A percentile compares a stretch with the other conserved stretches of the same genome.
phyloP scores from a whole-genome alignment of 2,329 filamentous ascomycete genomes.

The Colletotrichum zoysiae region DNA sequence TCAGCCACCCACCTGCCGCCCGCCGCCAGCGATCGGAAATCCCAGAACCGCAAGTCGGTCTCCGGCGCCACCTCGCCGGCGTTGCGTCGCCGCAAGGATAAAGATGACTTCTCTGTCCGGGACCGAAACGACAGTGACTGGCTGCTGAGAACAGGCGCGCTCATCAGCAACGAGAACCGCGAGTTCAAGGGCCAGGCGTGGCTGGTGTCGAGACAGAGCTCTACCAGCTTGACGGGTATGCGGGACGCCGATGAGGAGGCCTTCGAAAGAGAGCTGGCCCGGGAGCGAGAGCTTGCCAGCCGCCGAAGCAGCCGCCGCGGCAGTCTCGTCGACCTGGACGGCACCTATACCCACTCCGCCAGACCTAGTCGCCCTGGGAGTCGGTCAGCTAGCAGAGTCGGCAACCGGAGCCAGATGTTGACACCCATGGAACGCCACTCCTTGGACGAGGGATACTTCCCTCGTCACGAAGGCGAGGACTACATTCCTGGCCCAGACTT shows the following conservation, averaged over 20 bases:
- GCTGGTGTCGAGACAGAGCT: slow-evolving; percentile 75
- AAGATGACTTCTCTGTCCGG: slow-evolving; percentile 33
- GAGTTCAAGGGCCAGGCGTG: slow-evolving; percentile 78
- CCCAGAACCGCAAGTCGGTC: slow-evolving; percentile 44
- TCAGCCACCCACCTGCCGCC: slow-evolving; percentile 68
- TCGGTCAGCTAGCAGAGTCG: slow-evolving; percentile 62
- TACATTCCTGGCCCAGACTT: slow-evolving; percentile 69
- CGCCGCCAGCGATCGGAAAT: slow-evolving; percentile 43
- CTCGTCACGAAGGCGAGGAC: slow-evolving; percentile 50
- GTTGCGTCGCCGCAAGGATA: slow-evolving; percentile 36
- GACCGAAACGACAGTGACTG: slow-evolving; percentile 70
- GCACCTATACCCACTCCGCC: slow-evolving; percentile 44
- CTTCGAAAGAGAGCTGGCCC: slow-evolving; percentile 64
- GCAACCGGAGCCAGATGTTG: slow-evolving; percentile 57
- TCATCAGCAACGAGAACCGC: slow-evolving; percentile 71
- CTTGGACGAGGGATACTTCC: slow-evolving; percentile 60
- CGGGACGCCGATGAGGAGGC: slow-evolving; percentile 66
- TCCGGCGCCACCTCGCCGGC: slow-evolving; percentile 51
- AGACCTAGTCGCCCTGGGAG: slow-evolving; percentile 54
- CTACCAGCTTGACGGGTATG: slow-evolving; percentile 69
- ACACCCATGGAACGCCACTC: slow-evolving; percentile 58
- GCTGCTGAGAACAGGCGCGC: slow-evolving; percentile 72
- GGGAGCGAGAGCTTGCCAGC: slow-evolving; percentile 63
- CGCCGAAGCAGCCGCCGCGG: slow-evolving; percentile 62
- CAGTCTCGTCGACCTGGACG: slow-evolving; percentile 57